phyloP scores from a whole-genome alignment of 164 flowering plant species.

The Vitis cinerea region DNA sequence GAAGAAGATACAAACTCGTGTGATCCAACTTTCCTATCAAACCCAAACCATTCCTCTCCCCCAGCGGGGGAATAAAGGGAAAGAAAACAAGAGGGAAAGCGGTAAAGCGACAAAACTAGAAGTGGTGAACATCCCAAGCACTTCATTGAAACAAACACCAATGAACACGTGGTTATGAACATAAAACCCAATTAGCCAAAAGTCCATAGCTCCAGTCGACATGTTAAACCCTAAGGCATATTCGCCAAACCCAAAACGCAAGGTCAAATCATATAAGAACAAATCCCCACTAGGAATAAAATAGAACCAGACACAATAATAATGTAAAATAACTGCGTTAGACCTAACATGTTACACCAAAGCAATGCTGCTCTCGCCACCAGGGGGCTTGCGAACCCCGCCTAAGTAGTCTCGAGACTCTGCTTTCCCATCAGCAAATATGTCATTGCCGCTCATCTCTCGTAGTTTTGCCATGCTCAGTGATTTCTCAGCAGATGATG shows the following conservation, averaged over 20 bases:
- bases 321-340: slow-evolving; percentile 20
- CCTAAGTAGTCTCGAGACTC: slow-evolving; percentile 76
- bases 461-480: slow-evolving; percentile 78
- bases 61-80: no score
- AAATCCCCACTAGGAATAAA: slow-evolving; percentile 16
- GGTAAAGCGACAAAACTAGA: slow-evolving; percentile 2
- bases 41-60: not conserved
- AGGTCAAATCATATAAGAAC: slow-evolving; percentile 26
- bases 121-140: slow-evolving; percentile 11
- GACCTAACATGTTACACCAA: slow-evolving; percentile 57
- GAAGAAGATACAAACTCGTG: not conserved
- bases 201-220: slow-evolving; percentile 29
- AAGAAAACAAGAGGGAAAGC: not conserved
- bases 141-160: slow-evolving; percentile 15
- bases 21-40: not conserved
- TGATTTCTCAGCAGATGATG: slow-evolving; percentile 76
- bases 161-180: slow-evolving; percentile 26
- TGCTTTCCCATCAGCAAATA: slow-evolving; percentile 87
- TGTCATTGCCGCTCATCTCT: slow-evolving; percentile 89
- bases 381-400: slow-evolving; percentile 97
- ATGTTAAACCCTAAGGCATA: slow-evolving; percentile 28
- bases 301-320: slow-evolving; percentile 13
- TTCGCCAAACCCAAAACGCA: slow-evolving; percentile 25
- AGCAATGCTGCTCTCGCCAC: slow-evolving; percentile 97
- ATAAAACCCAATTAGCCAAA: slow-evolving; percentile 33